These are phyloP conservation scores for Solanum hybrid DNA, from an alignment of 305 asterid species.

Conservation along the genomic window DNA sequence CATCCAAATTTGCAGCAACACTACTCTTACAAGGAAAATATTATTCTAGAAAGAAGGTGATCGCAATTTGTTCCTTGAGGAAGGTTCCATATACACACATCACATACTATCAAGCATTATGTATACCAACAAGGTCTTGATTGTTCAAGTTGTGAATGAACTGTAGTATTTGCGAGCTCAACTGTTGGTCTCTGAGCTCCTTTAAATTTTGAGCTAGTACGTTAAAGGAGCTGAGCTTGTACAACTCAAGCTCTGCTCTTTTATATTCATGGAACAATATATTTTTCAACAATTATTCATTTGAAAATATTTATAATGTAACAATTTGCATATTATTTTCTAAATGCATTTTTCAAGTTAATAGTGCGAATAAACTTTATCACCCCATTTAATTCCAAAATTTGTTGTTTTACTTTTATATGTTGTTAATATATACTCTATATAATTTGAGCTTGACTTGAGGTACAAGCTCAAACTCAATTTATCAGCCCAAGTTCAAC, in stretches of 20 bases:
- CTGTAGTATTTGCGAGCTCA: not conserved
- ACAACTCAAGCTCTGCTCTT: not conserved
- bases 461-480: not conserved
- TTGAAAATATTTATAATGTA: not conserved
- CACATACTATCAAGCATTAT: not conserved
- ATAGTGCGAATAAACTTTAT: not conserved
- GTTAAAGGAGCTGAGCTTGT: not conserved
- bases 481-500: not conserved
- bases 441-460: not conserved
- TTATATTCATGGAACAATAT: not conserved
- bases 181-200: not conserved
- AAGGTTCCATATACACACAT: not conserved
- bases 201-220: not conserved
- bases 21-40: not conserved
- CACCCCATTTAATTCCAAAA: not conserved
- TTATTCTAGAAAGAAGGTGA: not conserved
- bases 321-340: not conserved
- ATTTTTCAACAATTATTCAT: not conserved
- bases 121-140: not conserved
- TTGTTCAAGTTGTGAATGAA: not conserved
- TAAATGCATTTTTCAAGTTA: not conserved
- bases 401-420: not conserved
- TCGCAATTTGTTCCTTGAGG: not conserved
- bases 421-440: not conserved
- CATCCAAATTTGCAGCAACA: not conserved